Conservation (phyloP, 305 asterid species). For the Fraxinus sp. region DNA sequence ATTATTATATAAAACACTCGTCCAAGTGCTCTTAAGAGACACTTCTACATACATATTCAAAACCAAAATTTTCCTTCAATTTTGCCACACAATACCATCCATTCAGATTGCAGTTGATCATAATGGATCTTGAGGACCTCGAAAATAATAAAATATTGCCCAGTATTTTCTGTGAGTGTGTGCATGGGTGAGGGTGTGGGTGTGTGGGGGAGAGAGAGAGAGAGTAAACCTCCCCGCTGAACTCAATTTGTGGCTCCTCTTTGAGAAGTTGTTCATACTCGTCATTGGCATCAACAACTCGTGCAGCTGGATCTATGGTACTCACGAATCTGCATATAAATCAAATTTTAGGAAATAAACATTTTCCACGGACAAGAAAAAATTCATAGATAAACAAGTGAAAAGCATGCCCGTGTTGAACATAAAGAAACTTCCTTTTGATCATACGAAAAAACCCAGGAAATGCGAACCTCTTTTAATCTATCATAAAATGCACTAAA, state of each 20-base stretch:
- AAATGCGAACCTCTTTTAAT: conserved; percentile 66
- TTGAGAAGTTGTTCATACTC: conserved; percentile 81
- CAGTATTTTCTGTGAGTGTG: background rate
- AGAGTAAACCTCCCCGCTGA: conserved; percentile 80
- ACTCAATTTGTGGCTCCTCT: conserved; percentile 84
- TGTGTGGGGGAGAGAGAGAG: background rate
- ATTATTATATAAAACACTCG: background rate
- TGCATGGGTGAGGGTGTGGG: background rate
- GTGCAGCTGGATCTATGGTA: conserved; percentile 88
- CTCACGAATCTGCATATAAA: conserved; percentile 69
- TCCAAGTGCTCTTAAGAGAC: background rate
- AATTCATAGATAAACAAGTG: background rate
- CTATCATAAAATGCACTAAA: conserved; percentile 95
- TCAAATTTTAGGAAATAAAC: background rate
- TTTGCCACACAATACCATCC: conserved; percentile 13
- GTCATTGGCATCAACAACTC: conserved; percentile 73
- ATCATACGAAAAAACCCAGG: background rate
- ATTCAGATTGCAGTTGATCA: background rate
- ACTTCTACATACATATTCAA: background rate
- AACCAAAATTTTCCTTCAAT: conserved; percentile 10
- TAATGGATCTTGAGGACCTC: background rate
- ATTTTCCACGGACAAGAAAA: background rate
- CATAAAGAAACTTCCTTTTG: background rate
- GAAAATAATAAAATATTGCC: background rate
- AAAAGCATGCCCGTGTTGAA: background rate